phyloP scores from a whole-genome alignment of 768 basidiomycete species.

The Rubroboletus pulcherrimus region DNA sequence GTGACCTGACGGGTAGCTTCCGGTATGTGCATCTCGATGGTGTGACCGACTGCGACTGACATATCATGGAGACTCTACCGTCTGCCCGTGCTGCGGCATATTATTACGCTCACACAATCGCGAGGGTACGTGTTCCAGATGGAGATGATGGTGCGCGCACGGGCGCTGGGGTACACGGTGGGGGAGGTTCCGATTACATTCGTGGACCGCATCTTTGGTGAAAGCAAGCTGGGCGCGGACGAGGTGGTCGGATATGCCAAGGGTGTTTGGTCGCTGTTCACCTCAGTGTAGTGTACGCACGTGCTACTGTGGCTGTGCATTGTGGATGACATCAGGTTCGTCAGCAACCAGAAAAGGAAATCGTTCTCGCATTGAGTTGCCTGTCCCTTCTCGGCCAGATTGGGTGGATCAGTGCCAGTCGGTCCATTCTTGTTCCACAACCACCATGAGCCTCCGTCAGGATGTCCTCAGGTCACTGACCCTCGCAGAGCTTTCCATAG shows the following conservation, averaged over 20 bases:
- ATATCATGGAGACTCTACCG: conserved; percentile 61
- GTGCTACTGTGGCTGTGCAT: conserved; percentile 5
- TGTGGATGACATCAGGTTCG: conserved; percentile 21
- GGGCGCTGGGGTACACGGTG: conserved; percentile 76
- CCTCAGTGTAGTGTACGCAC: conserved; percentile 47
- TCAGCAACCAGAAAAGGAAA: conserved; percentile 15
- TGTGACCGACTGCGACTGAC: background rate
- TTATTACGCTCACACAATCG: conserved; percentile 80
- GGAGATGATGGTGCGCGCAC: conserved; percentile 95
- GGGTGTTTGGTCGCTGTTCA: conserved; percentile 81
- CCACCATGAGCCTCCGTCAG: conserved; percentile 65
- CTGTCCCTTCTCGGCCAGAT: background rate
- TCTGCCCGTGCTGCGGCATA: conserved; percentile 67
- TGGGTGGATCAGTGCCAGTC: background rate
- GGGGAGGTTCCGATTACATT: conserved; percentile 95
- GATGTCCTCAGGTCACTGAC: conserved; percentile 61
- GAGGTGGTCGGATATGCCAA: conserved; percentile 86
- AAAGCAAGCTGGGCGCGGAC: conserved; percentile 86
- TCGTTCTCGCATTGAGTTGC: background rate
- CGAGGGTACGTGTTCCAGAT: conserved; percentile 97
- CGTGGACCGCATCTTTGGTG: conserved; percentile 90
- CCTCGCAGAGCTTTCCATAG: conserved; percentile 30
- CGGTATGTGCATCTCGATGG: conserved; percentile 45
- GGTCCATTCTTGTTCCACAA: conserved; percentile 5
- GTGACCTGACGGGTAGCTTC: conserved; percentile 89